Conservation (phyloP, 192 early-diverging fungal genomes). For the Neocallimastix lanati region DNA sequence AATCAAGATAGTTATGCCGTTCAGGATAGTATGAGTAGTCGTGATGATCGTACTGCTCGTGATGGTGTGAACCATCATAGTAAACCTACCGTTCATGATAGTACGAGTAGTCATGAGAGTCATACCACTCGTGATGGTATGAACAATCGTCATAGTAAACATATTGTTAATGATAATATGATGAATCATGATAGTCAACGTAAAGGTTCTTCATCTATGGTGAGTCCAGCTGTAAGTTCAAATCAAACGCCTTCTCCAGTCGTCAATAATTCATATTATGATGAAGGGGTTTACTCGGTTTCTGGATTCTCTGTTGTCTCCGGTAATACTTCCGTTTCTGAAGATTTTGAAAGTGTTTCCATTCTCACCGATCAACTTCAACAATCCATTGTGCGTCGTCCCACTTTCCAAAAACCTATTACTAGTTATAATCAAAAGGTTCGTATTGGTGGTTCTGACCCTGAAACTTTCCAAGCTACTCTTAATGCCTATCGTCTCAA, state of each 20-base stretch:
- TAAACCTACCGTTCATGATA: too few species aligned
- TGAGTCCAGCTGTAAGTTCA: neutral
- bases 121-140: too few species aligned
- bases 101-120: too few species aligned
- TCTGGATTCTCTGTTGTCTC: neutral
- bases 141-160: too few species aligned
- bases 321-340: neutral
- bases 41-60: too few species aligned
- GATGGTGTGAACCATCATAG: too few species aligned
- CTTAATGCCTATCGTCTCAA: neutral
- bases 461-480: neutral
- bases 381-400: neutral
- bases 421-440: neutral
- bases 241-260: neutral
- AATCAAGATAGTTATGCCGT: too few species aligned
- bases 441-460: neutral
- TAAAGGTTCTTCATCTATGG: too few species aligned
- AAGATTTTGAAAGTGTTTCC: neutral
- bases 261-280: neutral
- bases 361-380: neutral
- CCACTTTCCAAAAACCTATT: neutral
- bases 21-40: too few species aligned
- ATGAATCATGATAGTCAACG: too few species aligned
- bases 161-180: too few species aligned
- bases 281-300: neutral